A percentile compares a stretch with the other conserved stretches of the same genome.
These are phyloP conservation scores for Geranium rotundifolium DNA, from an alignment of 345 rosid species.

Conservation along the genomic window DNA sequence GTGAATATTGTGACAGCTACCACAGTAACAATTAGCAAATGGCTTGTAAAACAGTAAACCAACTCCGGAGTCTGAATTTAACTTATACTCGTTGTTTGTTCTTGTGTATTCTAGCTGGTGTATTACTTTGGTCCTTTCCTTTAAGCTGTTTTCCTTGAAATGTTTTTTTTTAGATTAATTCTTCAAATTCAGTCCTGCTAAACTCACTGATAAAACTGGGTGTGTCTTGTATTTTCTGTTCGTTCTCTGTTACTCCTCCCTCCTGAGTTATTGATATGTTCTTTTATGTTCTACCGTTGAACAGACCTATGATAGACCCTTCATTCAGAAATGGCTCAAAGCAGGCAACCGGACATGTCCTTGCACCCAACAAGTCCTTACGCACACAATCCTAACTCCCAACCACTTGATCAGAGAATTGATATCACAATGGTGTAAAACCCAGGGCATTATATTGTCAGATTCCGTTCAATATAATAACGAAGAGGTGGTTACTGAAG, in stretches of 20 bases:
- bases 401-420: slow-evolving; percentile 32
- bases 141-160: not conserved
- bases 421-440: slow-evolving; percentile 40
- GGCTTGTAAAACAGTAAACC: not conserved
- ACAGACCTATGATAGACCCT: slow-evolving; percentile 47
- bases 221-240: not conserved
- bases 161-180: not conserved
- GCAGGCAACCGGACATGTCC: slow-evolving; percentile 42
- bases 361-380: slow-evolving; percentile 26
- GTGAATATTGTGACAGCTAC: not conserved
- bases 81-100: not conserved
- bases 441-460: slow-evolving; percentile 21
- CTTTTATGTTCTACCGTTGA: slow-evolving; percentile 3
- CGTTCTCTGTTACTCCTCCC: not conserved
- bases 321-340: slow-evolving; percentile 31
- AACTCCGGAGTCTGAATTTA: no score
- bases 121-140: not conserved
- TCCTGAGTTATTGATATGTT: slow-evolving; percentile 7
- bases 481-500: slow-evolving; percentile 14
- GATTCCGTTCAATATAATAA: slow-evolving; percentile 8
- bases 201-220: not conserved
- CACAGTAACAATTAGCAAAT: not conserved
- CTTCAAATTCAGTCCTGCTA: not conserved
- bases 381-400: slow-evolving; percentile 28
- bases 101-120: not conserved